phyloP scores from a whole-genome alignment of 1,139 yeast genomes.

The Lodderomyces margitis region DNA sequence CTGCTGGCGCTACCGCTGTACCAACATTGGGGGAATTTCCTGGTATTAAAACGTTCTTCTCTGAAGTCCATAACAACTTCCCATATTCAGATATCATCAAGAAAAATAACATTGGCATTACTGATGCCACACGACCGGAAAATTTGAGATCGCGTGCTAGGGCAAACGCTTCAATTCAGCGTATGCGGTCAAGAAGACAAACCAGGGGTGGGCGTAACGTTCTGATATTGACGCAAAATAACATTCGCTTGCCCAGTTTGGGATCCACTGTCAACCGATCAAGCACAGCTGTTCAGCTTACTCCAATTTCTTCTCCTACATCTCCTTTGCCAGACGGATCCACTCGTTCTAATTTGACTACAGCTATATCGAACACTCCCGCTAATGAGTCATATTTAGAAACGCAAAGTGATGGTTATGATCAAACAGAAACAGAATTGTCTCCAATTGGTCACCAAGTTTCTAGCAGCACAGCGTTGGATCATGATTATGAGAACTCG shows the following conservation, averaged over 20 bases:
- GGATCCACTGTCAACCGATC: conserved; percentile 16
- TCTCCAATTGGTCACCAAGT: conserved; percentile 12
- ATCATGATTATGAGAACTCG: neutral
- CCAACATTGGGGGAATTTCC: conserved; percentile 50
- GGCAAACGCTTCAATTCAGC: conserved; percentile 63
- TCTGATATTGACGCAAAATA: conserved; percentile 25
- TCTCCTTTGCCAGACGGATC: conserved; percentile 14
- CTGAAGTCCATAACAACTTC: conserved; percentile 7
- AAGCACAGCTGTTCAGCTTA: conserved; percentile 6
- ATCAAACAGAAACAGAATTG: conserved; percentile 10
- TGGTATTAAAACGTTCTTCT: conserved; percentile 23
- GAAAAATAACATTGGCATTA: conserved; percentile 19
- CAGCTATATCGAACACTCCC: conserved; percentile 10
- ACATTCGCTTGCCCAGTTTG: conserved; percentile 23
- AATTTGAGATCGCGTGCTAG: conserved; percentile 52
- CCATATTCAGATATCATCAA: conserved; percentile 7
- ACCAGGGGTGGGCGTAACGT: conserved; percentile 45
- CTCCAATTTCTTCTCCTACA: conserved; percentile 21
- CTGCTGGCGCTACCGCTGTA: conserved; percentile 28
- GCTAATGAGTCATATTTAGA: conserved; percentile 8
- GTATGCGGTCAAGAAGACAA: conserved; percentile 60
- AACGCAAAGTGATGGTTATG: conserved; percentile 7
- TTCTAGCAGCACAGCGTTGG: conserved; percentile 12
- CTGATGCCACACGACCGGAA: conserved; percentile 29
- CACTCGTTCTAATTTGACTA: conserved; percentile 15